phyloP scores from a whole-genome alignment of 169 alveolate species.

The Plasmodium malariae region DNA sequence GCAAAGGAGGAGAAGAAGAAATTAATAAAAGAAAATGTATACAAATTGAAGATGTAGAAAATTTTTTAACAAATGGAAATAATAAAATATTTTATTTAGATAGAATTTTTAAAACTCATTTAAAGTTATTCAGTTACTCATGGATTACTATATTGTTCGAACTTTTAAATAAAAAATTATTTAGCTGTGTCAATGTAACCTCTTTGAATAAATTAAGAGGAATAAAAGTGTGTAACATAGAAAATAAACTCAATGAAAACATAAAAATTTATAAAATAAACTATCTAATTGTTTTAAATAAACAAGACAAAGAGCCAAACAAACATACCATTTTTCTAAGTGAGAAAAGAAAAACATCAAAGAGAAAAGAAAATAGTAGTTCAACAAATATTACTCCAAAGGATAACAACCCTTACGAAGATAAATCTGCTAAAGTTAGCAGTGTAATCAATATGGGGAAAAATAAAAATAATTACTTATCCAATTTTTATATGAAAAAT shows the following conservation, averaged over 20 bases:
- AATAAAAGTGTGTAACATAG: slow-evolving; percentile 47
- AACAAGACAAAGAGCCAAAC: slow-evolving; percentile 23
- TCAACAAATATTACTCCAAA: not conserved
- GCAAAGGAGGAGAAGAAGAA: not conserved
- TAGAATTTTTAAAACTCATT: slow-evolving; percentile 46
- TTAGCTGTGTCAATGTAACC: slow-evolving; percentile 11
- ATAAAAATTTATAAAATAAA: slow-evolving; percentile 42
- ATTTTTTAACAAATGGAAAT: slow-evolving; percentile 22
- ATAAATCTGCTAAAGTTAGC: no score
- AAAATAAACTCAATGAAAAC: slow-evolving; percentile 51
- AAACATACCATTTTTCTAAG: not conserved
- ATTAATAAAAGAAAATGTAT: not conserved
- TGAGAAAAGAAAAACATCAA: not conserved
- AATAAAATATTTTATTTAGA: slow-evolving; percentile 44
- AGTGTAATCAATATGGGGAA: no score
- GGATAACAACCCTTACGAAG: not conserved
- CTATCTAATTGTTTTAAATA: slow-evolving; percentile 35
- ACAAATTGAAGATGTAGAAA: slow-evolving; percentile 1
- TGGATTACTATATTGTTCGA: slow-evolving; percentile 71
- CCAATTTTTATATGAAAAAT: no score
- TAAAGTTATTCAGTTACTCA: slow-evolving; percentile 48
- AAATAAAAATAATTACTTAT: no score
- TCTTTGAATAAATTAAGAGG: slow-evolving; percentile 49
- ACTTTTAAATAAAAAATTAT: slow-evolving; percentile 14
- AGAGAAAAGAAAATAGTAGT: not conserved